Evolutionary conservation across 805 yeast species (phyloP).

Genomic region (Jamesozyma rosinii): DNA sequence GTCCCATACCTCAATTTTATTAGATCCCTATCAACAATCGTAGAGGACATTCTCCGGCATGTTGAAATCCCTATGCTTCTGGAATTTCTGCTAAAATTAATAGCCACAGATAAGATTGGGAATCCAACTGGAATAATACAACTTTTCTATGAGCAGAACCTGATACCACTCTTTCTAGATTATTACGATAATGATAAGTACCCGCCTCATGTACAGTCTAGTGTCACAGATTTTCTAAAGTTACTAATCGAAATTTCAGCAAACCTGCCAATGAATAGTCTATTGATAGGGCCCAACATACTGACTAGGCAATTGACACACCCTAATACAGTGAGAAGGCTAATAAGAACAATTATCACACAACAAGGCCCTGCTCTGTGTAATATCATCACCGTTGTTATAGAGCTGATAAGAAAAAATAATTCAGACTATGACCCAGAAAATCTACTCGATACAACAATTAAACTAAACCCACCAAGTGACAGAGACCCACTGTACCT

Average conservation of each 20-base stretch:
- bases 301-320: slow-evolving; percentile 80
- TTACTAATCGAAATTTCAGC: slow-evolving; percentile 93
- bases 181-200: slow-evolving; percentile 52
- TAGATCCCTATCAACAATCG: slow-evolving; percentile 44
- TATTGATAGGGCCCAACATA: slow-evolving; percentile 88
- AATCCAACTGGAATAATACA: slow-evolving; percentile 83
- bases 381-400: slow-evolving; percentile 84
- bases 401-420: slow-evolving; percentile 88
- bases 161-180: slow-evolving; percentile 62
- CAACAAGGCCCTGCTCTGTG: slow-evolving; percentile 73
- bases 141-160: slow-evolving; percentile 58
- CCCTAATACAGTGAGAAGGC: slow-evolving; percentile 46
- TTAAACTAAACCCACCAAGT: slow-evolving; percentile 80
- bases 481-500: slow-evolving; percentile 84
- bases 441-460: slow-evolving; percentile 62
- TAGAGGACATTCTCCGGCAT: slow-evolving; percentile 59
- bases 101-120: slow-evolving; percentile 86
- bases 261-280: slow-evolving; percentile 61
- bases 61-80: slow-evolving; percentile 82
- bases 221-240: slow-evolving; percentile 89
- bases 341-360: slow-evolving; percentile 61
- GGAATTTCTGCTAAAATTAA: slow-evolving; percentile 81
- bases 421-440: slow-evolving; percentile 90
- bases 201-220: slow-evolving; percentile 63
- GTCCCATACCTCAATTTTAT: slow-evolving; percentile 31